Percentiles rank a stretch among this genome's conserved stretches.
Conservation (phyloP, 768 basidiomycete species). For the Gymnopilus junonius region DNA sequence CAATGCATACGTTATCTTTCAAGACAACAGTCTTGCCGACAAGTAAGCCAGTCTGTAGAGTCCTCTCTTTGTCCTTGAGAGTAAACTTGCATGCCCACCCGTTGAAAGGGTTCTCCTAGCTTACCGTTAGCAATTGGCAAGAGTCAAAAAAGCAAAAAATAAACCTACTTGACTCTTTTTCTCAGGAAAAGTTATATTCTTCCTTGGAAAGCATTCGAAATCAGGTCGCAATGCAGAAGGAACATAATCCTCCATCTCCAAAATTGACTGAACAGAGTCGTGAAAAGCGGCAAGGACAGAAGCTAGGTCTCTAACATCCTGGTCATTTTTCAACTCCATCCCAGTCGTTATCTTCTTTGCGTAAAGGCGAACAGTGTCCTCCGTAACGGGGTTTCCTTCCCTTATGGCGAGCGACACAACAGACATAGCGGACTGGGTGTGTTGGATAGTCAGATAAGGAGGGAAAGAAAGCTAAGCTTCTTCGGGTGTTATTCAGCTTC, state of each 20-base stretch:
- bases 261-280: constrained; percentile 22
- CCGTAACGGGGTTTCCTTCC: constrained; percentile 26
- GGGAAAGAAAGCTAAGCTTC: neutral
- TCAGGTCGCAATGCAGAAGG: constrained; percentile 19
- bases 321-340: constrained; percentile 20
- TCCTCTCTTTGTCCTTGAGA: constrained; percentile 29
- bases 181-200: constrained; percentile 21
- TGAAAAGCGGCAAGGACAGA: constrained; percentile 25
- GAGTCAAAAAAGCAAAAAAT: neutral
- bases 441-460: neutral
- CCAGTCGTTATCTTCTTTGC: constrained; percentile 22
- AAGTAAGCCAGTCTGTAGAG: constrained; percentile 29
- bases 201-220: constrained; percentile 23
- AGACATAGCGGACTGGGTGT: constrained; percentile 31
- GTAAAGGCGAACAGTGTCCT: constrained; percentile 19
- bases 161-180: constrained; percentile 15
- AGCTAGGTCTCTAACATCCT: constrained; percentile 23
- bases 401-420: constrained; percentile 25
- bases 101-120: constrained; percentile 32
- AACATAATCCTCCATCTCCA: constrained; percentile 25
- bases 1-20: constrained; percentile 46
- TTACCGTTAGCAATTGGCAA: neutral
- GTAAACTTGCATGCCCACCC: constrained; percentile 41
- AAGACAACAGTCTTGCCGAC: constrained; percentile 43
- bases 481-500: neutral